These are phyloP conservation scores for Euphorbia pulcherrima DNA, from an alignment of 345 rosid species.

Conservation along the genomic window DNA sequence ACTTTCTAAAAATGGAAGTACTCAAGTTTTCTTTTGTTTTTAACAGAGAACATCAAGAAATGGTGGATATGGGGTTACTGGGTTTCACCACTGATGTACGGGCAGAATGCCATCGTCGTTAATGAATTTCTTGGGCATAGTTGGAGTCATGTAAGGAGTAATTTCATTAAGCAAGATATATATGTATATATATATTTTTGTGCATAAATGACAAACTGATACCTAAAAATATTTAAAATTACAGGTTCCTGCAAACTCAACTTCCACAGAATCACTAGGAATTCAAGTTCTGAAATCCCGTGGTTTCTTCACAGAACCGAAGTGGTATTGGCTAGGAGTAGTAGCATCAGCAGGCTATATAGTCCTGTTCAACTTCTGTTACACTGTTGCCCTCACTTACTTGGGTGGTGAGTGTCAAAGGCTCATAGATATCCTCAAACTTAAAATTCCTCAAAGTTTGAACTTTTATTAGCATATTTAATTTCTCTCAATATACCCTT, in stretches of 20 bases:
- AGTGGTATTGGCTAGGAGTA: slow-evolving; percentile 70
- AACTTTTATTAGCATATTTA: not conserved
- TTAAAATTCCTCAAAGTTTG: not conserved
- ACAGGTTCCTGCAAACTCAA: slow-evolving; percentile 23
- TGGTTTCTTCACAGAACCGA: slow-evolving; percentile 43
- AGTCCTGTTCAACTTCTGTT: slow-evolving; percentile 41
- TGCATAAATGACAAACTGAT: not conserved
- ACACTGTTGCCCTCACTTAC: slow-evolving; percentile 41
- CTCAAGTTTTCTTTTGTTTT: not conserved
- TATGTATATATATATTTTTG: not conserved
- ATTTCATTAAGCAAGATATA: slow-evolving; percentile 7
- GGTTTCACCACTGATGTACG: slow-evolving; percentile 78
- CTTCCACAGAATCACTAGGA: slow-evolving; percentile 38
- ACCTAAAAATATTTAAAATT: slow-evolving; percentile 1
- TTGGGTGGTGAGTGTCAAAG: slow-evolving; percentile 43
- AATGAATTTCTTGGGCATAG: slow-evolving; percentile 70
- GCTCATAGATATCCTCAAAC: not conserved
- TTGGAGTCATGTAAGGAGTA: slow-evolving; percentile 56
- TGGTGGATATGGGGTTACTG: slow-evolving; percentile 96
- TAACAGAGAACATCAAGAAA: slow-evolving; percentile 57
- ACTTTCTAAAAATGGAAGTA: not conserved
- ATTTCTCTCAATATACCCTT: not conserved
- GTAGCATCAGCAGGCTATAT: slow-evolving; percentile 39
- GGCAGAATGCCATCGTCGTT: slow-evolving; percentile 55
- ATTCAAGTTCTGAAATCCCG: slow-evolving; percentile 38